Conservation (phyloP, 2,329 filamentous ascomycete species). For the Orbilia oligospora region DNA sequence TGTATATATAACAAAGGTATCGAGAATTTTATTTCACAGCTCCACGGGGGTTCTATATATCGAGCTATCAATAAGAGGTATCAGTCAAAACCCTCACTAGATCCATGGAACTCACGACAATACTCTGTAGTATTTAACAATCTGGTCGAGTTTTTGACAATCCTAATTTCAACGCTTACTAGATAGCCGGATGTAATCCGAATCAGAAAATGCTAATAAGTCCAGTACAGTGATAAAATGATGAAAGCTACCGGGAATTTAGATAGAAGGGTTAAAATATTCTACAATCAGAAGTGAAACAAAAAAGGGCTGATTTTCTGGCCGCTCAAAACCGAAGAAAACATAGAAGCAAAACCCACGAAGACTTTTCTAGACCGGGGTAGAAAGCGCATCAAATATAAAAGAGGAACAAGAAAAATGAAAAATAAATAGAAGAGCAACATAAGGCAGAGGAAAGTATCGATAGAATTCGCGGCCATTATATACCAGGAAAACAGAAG, state of each 20-base stretch:
- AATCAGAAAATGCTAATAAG: not conserved
- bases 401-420: not conserved
- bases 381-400: not conserved
- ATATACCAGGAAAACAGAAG: constrained; percentile 35
- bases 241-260: not conserved
- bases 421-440: not conserved
- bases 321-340: constrained; percentile 18
- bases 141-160: no score
- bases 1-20: no score
- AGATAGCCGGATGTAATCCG: not conserved
- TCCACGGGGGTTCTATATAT: no score
- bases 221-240: not conserved
- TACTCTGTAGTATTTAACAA: no score
- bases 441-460: not conserved
- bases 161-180: no score
- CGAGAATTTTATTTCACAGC: no score
- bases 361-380: constrained; percentile 41
- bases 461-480: constrained; percentile 25
- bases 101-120: no score
- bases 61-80: no score
- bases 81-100: no score
- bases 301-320: constrained; percentile 21
- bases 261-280: constrained; percentile 37
- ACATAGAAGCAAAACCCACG: constrained; percentile 27
- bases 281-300: constrained; percentile 54